Conservation (phyloP, 179 eudicot species). For the Heliamphora pulchella region DNA sequence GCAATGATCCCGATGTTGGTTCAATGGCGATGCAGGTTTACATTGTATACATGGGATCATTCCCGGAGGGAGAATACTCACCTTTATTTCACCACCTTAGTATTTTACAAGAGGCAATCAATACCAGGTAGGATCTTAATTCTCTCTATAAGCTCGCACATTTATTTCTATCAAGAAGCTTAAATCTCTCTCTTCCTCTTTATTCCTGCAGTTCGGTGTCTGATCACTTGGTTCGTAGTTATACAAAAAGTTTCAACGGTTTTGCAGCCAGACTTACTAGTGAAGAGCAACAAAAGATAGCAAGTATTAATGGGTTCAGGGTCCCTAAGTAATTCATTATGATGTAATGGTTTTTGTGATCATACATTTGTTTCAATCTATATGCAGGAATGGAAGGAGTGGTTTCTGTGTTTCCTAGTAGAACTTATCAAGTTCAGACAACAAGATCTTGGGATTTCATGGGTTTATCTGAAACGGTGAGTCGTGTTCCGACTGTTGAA, state of each 20-base stretch:
- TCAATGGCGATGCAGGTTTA: slow-evolving; percentile 16
- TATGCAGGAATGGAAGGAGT: slow-evolving; percentile 31
- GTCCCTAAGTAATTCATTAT: neutral
- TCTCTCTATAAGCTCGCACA: neutral
- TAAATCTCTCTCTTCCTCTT: neutral
- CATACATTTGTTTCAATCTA: neutral
- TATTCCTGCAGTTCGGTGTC: neutral
- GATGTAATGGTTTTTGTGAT: neutral
- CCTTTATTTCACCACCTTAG: slow-evolving; percentile 16
- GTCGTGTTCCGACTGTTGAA: no score
- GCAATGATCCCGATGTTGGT: neutral
- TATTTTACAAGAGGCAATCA: neutral
- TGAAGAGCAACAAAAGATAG: neutral
- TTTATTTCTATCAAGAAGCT: neutral
- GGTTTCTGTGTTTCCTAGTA: slow-evolving; percentile 35
- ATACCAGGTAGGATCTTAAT: neutral
- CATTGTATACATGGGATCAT: slow-evolving; percentile 28
- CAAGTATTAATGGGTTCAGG: neutral
- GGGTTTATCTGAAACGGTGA: no score
- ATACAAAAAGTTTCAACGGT: slow-evolving; percentile 36
- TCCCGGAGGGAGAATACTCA: slow-evolving; percentile 13
- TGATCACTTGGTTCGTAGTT: slow-evolving; percentile 27
- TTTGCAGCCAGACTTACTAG: slow-evolving; percentile 32
- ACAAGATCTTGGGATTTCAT: slow-evolving; percentile 50
- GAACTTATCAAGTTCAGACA: slow-evolving; percentile 21